These are phyloP conservation scores for Verbascum thapsus DNA, from an alignment of 257 asterid species.

Conservation along the genomic window DNA sequence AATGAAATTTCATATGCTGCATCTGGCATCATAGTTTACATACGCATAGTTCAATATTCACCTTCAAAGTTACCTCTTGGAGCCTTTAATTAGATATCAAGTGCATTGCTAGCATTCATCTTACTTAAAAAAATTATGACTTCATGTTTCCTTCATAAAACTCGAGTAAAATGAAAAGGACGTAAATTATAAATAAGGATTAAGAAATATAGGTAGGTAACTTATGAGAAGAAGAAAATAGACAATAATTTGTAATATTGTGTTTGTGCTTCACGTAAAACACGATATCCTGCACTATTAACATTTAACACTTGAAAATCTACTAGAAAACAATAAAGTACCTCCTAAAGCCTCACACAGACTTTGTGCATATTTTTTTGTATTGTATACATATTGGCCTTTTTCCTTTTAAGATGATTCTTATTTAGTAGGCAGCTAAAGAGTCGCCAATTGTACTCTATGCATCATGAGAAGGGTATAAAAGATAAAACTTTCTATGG, in stretches of 20 bases:
- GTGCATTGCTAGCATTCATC: constrained; percentile 13
- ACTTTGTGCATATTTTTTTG: neutral
- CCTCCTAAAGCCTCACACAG: neutral
- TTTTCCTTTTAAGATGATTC: too few species aligned
- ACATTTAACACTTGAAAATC: too few species aligned
- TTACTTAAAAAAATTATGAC: too few species aligned
- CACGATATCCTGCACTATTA: too few species aligned
- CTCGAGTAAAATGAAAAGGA: neutral
- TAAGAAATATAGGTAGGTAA: too few species aligned
- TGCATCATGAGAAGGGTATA: too few species aligned
- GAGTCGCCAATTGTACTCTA: too few species aligned
- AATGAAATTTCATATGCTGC: neutral
- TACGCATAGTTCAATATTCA: neutral
- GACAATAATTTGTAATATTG: neutral
- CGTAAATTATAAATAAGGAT: too few species aligned
- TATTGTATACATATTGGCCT: neutral
- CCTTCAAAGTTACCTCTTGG: too few species aligned
- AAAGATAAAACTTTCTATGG: too few species aligned
- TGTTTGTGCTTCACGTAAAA: neutral
- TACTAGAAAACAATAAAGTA: neutral
- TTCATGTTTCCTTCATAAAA: too few species aligned
- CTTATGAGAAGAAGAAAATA: neutral
- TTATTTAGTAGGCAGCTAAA: too few species aligned
- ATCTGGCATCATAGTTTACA: neutral
- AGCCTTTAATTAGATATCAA: constrained; percentile 12